Percentiles rank a stretch among this genome's conserved stretches.
Evolutionary conservation across 768 basidiomycete species (phyloP).

Genomic region (Austroboletus festivus): DNA sequence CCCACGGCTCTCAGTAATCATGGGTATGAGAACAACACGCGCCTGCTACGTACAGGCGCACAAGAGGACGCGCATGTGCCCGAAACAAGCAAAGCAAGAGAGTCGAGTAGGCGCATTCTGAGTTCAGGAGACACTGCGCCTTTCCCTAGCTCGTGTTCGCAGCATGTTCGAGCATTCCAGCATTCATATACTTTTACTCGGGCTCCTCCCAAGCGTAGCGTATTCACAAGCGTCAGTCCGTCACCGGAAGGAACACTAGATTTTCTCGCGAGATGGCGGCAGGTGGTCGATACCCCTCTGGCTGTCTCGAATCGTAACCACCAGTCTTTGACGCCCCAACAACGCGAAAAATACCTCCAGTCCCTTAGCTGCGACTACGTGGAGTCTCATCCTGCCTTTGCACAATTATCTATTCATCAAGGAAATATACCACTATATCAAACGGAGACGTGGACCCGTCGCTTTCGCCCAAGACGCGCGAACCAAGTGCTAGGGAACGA

Average conservation of each 20-base stretch:
- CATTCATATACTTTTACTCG: conserved; percentile 29
- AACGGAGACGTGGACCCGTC: conserved; percentile 62
- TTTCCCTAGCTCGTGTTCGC: conserved; percentile 47
- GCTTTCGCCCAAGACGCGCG: conserved; percentile 72
- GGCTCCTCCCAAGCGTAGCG: conserved; percentile 9
- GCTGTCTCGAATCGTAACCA: background rate
- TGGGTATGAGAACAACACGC: conserved; percentile 4
- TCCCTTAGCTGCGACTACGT: conserved; percentile 18
- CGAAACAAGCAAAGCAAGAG: conserved; percentile 5
- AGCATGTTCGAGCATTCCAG: conserved; percentile 64
- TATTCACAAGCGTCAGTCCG: background rate
- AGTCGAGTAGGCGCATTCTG: background rate
- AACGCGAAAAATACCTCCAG: conserved; percentile 16
- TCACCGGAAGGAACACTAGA: conserved; percentile 6
- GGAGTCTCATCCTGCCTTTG: conserved; percentile 49
- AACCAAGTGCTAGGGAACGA: conserved; percentile 80
- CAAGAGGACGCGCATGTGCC: background rate
- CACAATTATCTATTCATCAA: conserved; percentile 33
- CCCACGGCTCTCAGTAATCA: background rate
- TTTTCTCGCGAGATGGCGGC: conserved; percentile 18
- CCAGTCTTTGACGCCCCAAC: conserved; percentile 8
- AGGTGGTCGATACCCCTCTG: background rate
- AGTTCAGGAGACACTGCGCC: conserved; percentile 29
- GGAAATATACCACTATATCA: conserved; percentile 15
- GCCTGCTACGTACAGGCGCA: conserved; percentile 3